Percentiles rank a stretch among this genome's conserved stretches.
phyloP scores from a whole-genome alignment of 2,329 filamentous ascomycete genomes.

The Diplocarpon rosae region DNA sequence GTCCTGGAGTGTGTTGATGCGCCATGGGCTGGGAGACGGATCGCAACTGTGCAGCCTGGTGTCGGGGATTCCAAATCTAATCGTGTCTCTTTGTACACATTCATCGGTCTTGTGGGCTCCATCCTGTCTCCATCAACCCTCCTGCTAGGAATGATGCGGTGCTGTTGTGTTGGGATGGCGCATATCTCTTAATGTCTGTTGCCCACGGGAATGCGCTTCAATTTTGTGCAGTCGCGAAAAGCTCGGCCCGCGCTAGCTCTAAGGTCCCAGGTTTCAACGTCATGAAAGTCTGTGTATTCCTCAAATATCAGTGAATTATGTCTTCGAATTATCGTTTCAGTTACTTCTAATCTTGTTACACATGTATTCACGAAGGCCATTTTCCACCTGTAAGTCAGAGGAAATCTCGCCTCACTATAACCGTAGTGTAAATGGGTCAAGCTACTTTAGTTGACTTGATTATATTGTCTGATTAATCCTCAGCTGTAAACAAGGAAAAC shows the following conservation, averaged over 20 bases:
- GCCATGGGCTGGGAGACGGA: slow-evolving; percentile 50
- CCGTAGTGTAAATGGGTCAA: no score
- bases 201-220: neutral
- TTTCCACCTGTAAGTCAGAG: no score
- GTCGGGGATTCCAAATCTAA: slow-evolving; percentile 69
- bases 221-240: neutral
- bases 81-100: slow-evolving; percentile 77
- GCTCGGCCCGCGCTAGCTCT: neutral
- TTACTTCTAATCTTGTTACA: no score
- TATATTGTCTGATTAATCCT: no score
- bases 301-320: neutral
- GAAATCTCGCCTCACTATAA: no score
- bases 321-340: no score
- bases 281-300: no score
- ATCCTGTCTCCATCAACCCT: slow-evolving; percentile 53
- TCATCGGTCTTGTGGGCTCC: slow-evolving; percentile 50
- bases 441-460: no score
- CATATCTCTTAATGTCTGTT: slow-evolving; percentile 17
- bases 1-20: slow-evolving; percentile 25
- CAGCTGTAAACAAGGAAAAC: slow-evolving; percentile 6
- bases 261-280: neutral
- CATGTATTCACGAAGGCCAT: no score
- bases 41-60: slow-evolving; percentile 56
- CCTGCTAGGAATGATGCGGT: slow-evolving; percentile 9
- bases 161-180: slow-evolving; percentile 11